Base-by-base conservation (phyloP, 768 basidiomycete species). In the Filobasidium wieringae region DNA sequence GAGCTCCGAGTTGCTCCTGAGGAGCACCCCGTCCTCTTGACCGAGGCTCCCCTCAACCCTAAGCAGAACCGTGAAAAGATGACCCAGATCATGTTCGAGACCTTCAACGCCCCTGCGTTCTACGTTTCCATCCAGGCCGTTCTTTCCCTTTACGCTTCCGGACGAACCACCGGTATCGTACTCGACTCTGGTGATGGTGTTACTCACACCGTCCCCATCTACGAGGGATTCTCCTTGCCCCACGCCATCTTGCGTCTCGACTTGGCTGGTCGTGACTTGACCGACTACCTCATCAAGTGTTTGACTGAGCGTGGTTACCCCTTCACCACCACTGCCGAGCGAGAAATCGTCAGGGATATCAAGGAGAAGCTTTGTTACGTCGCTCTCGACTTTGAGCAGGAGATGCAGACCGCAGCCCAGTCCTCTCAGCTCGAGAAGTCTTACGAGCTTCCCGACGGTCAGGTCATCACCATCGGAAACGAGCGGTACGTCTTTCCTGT, bases 291-390 rank as follows among this genome's bases (percentile, higher is more conserved):
- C 56, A 64, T 71, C 68, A 70, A 71, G 66, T 68, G 69, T 61
- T 60, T 74, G 57, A 85, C 81, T 74, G 90, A 95, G 77, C 84
- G 91, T 69, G 91, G 91, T 11, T 92, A 95, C 76, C 80, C 83
- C 17, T 93, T 95, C 82, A 91, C 87, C 66, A 93, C 90, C 62
- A 86, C 88, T 12, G 89, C 88, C 34, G 89, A 90, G 77, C 81
- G 84, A 69, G 89, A 91, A 82, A 89, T 95, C 59, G 91, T 93
- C 66, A 81, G 91, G 59, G 91, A 93, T 75, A 92, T 95, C 80
- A 95, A 95, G 80, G 88, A 90, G 81, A 90, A 89, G 80, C 82
- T 92, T 29, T 91, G 89, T 75, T 92, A 92, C 72, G 90, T 93
- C 63, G 89, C 89, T 36, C 81, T 91, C 61, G 89, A 92, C 76